Conservation (phyloP, 1,284 basidiomycete species). For the Cryptococcus jaspeensis region DNA sequence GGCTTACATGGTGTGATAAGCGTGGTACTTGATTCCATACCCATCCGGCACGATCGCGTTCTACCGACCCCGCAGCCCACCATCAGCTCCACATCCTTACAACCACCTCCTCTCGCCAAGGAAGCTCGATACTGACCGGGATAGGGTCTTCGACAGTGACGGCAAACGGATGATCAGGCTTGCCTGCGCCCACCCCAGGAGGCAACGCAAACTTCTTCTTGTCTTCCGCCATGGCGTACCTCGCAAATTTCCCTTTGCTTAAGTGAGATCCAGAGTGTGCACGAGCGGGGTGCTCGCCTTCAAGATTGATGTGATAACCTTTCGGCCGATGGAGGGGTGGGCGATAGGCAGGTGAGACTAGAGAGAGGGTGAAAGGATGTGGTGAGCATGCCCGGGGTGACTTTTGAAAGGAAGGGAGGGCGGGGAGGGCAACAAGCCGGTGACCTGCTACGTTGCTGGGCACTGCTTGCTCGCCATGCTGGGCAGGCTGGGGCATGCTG, state of each 20-base stretch:
- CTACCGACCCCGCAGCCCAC: conserved; percentile 13
- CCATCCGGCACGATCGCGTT: conserved; percentile 45
- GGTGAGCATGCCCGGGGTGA: no score
- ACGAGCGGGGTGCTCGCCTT: no score
- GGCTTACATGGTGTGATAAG: conserved; percentile 43
- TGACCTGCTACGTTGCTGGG: no score
- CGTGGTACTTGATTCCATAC: conserved; percentile 46
- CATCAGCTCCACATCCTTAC: background rate
- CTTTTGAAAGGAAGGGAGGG: no score
- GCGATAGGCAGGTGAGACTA: background rate
- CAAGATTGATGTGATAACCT: no score
- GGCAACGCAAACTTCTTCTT: conserved; percentile 21
- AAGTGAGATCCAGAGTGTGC: no score
- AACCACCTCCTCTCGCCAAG: background rate
- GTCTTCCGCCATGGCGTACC: conserved; percentile 4
- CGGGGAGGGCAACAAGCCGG: no score
- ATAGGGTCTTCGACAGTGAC: conserved; percentile 41
- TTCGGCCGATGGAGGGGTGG: no score
- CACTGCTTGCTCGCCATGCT: no score
- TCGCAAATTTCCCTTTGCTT: background rate
- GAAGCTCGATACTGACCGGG: conserved; percentile 24
- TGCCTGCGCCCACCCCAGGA: conserved; percentile 34
- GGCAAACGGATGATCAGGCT: conserved; percentile 42
- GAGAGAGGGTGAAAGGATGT: conserved; percentile 1
- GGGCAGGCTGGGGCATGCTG: no score